Evolutionary conservation across 345 rosid genomes (phyloP), one percentile per base, ranked within the genome.

Genomic region (Diplotaxis tenuifolia): DNA sequence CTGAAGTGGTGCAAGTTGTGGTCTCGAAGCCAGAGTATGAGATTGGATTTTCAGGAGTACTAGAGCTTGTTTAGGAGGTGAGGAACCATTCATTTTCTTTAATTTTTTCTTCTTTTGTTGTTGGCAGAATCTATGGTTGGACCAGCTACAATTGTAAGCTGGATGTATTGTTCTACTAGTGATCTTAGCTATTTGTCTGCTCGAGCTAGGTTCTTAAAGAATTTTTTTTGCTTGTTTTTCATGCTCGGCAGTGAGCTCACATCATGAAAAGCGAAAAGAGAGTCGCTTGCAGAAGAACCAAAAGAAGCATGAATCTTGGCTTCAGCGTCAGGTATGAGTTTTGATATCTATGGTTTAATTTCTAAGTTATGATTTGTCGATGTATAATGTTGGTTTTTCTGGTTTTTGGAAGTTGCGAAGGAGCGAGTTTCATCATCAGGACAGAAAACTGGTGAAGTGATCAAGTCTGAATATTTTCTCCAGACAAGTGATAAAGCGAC

Each of bases 261-360:
- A 94, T 27, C 82, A 65, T 29, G 86, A 87, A 19, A 84, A 70
- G 76, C 82, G 96, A 20, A 92, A 90, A 76, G 92, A 88, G 73
- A 87, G 84, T 77, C 75, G 91, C 9, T 34, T 78, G 56, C 73
- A 65, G 45, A 83, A 78, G 73, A 90, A 75, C 47, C 81, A 80
- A 74, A 61, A 50, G 36, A 87, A 84, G 59, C 75, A 84, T 70
- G 81, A 90, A 28, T 79, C 85, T 56, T 87, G 96, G 95, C 73
- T 86, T 49, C 80, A 81, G 67, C 80, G 81, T 75, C 85, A 88
- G 89, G 98, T 25, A 29, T 1, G 45, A 63, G 8, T 23, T 68
- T 47, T 25, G 28, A 11, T n/a, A 7, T 2, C 34, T 59, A 22
- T 4, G 1, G 10, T 60, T 0, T 45, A 18, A 27, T 15, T 42